Conservation (phyloP, 1,139 yeast genomes). For the Geotrichum candidum region DNA sequence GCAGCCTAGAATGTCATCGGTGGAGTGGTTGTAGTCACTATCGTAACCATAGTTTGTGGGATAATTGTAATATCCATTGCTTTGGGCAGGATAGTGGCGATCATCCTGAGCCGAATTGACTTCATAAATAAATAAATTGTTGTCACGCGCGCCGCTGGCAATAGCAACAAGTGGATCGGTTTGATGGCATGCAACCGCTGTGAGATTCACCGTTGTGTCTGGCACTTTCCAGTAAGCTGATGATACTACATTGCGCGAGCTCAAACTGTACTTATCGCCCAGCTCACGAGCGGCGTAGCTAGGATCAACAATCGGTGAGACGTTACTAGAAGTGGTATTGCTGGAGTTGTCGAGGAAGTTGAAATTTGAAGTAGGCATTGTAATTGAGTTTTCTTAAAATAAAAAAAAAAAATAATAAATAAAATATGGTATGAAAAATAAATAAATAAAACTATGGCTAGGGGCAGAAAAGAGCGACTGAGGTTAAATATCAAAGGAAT, state of each 20-base stretch:
- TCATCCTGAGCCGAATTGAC: conserved; percentile 35
- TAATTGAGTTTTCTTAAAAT: background rate
- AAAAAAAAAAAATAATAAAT: too few relatives aligned
- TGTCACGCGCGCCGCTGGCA: conserved; percentile 49
- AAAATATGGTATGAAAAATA: too few relatives aligned
- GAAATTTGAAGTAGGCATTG: background rate
- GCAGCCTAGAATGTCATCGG: conserved; percentile 5
- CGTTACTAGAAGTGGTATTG: background rate
- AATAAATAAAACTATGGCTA: too few relatives aligned
- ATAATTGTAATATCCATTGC: conserved; percentile 9
- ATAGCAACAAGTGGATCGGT: conserved; percentile 51
- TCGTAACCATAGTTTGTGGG: conserved; percentile 10
- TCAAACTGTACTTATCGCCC: conserved; percentile 7
- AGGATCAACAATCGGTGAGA: background rate
- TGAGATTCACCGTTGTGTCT: conserved; percentile 50
- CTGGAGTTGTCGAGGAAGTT: background rate
- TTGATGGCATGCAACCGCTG: conserved; percentile 48
- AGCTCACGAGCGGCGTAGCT: conserved; percentile 1
- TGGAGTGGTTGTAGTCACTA: background rate
- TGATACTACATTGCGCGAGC: conserved; percentile 8
- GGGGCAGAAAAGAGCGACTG: background rate
- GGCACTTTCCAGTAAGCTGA: conserved; percentile 61
- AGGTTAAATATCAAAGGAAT: background rate
- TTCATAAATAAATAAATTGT: conserved; percentile 62
- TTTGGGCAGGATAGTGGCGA: conserved; percentile 3